These are phyloP conservation scores for Cubamyces sp. DNA, from an alignment of 768 basidiomycete species.

Conservation along the genomic window DNA sequence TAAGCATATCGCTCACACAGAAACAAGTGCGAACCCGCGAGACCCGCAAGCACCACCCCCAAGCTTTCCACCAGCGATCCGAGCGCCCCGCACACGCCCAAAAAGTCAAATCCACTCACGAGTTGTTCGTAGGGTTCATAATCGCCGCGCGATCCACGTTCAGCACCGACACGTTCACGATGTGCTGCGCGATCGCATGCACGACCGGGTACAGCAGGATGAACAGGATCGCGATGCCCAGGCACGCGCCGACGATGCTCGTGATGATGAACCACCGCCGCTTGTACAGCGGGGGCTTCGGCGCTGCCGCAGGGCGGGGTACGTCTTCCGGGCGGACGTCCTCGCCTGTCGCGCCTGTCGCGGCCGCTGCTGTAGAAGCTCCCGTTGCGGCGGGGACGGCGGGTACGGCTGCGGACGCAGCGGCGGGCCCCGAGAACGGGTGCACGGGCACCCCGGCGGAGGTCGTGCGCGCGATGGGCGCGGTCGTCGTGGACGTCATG, in stretches of 20 bases:
- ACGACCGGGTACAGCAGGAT: conserved; percentile 71
- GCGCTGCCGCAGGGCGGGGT: conserved; percentile 11
- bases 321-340: conserved; percentile 20
- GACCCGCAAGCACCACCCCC: too few relatives aligned
- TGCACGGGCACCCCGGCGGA: conserved; percentile 23
- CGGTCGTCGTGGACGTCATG: not conserved
- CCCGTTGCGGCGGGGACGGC: not conserved
- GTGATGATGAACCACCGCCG: conserved; percentile 67
- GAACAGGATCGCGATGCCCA: conserved; percentile 67
- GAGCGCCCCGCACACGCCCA: not conserved
- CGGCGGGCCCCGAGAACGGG: conserved; percentile 17
- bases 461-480: conserved; percentile 8
- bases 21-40: too few relatives aligned
- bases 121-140: conserved; percentile 54
- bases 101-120: conserved; percentile 45
- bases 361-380: not conserved
- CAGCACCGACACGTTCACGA: conserved; percentile 59
- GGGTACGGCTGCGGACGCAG: conserved; percentile 12
- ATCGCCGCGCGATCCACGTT: conserved; percentile 58
- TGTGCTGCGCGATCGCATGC: conserved; percentile 64
- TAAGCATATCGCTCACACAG: too few relatives aligned
- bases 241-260: conserved; percentile 49
- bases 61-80: not conserved
- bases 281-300: conserved; percentile 56
- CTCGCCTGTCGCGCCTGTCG: not conserved